phyloP scores from a whole-genome alignment of 164 flowering plant species.

The Liquidambar formosana region DNA sequence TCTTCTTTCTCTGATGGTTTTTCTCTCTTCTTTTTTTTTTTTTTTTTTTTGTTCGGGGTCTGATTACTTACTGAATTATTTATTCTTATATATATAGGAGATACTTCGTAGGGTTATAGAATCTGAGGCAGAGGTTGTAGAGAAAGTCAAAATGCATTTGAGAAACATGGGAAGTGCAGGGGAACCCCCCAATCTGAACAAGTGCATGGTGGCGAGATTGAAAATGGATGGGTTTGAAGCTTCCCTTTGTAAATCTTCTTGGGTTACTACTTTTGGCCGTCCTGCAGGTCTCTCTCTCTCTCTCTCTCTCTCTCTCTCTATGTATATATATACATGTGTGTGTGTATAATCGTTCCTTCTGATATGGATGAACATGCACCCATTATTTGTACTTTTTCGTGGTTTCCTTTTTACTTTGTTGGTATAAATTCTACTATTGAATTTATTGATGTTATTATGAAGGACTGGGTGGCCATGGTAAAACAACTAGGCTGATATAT shows the following conservation, averaged over 20 bases:
- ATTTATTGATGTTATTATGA: too few relatives aligned
- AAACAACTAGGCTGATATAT: too few relatives aligned
- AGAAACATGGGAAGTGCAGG: not conserved
- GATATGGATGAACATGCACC: too few relatives aligned
- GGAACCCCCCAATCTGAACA: constrained; percentile 1
- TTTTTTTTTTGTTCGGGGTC: not conserved
- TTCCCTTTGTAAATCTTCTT: constrained; percentile 24
- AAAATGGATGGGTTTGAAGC: constrained; percentile 27
- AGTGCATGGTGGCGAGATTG: constrained; percentile 17
- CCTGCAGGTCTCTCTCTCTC: constrained; percentile 8
- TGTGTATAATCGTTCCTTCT: too few relatives aligned
- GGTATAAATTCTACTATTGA: too few relatives aligned
- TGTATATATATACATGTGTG: too few relatives aligned
- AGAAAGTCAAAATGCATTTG: constrained; percentile 11
- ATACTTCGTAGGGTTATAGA: constrained; percentile 8
- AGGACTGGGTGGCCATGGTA: too few relatives aligned
- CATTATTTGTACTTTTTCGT: not conserved
- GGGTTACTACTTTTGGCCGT: constrained; percentile 11
- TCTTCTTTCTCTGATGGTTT: not conserved
- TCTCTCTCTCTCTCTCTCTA: not conserved
- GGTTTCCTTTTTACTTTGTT: too few relatives aligned
- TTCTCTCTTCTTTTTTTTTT: not conserved
- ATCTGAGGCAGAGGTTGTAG: constrained; percentile 17
- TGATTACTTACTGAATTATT: too few relatives aligned
- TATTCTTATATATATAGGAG: too few relatives aligned